phyloP scores from a whole-genome alignment of 2,329 filamentous ascomycete species.

The Alternaria sp. region DNA sequence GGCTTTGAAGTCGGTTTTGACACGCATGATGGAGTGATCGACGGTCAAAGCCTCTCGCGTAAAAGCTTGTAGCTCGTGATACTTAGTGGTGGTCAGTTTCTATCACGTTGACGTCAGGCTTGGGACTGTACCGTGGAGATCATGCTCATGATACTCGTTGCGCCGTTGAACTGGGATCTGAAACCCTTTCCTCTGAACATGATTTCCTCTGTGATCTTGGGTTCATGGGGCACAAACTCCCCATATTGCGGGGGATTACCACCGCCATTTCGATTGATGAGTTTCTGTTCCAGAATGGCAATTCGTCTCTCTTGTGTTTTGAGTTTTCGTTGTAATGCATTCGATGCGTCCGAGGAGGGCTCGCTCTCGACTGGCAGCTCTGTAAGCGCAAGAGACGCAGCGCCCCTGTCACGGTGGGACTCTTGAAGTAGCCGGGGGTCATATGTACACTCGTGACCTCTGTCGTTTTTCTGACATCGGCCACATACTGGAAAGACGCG shows the following conservation, averaged over 20 bases:
- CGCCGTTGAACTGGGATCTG: slow-evolving; percentile 55
- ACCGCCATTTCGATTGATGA: slow-evolving; percentile 29
- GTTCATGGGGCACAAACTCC: slow-evolving; percentile 20
- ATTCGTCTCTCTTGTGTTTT: slow-evolving; percentile 41
- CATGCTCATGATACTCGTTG: slow-evolving; percentile 49
- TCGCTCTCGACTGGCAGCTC: slow-evolving; percentile 9
- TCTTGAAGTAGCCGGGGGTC: slow-evolving; percentile 47
- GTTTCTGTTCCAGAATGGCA: slow-evolving; percentile 38
- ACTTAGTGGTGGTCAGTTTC: slow-evolving; percentile 30
- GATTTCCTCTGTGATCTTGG: slow-evolving; percentile 43
- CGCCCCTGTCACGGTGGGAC: slow-evolving; percentile 28
- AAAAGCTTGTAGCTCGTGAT: slow-evolving; percentile 46
- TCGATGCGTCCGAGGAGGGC: slow-evolving; percentile 10
- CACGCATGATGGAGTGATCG: slow-evolving; percentile 37
- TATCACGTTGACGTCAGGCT: neutral
- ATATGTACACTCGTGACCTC: slow-evolving; percentile 52
- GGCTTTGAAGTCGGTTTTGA: slow-evolving; percentile 43
- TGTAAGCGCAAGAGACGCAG: slow-evolving; percentile 8
- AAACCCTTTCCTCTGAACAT: slow-evolving; percentile 54
- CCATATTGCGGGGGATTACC: slow-evolving; percentile 24
- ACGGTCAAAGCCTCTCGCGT: slow-evolving; percentile 39
- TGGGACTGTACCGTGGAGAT: slow-evolving; percentile 40
- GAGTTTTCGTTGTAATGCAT: slow-evolving; percentile 37
- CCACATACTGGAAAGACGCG: slow-evolving; percentile 54
- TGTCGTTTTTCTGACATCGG: slow-evolving; percentile 53